Conservation (phyloP, 345 rosid species). For the Populus davidiana region DNA sequence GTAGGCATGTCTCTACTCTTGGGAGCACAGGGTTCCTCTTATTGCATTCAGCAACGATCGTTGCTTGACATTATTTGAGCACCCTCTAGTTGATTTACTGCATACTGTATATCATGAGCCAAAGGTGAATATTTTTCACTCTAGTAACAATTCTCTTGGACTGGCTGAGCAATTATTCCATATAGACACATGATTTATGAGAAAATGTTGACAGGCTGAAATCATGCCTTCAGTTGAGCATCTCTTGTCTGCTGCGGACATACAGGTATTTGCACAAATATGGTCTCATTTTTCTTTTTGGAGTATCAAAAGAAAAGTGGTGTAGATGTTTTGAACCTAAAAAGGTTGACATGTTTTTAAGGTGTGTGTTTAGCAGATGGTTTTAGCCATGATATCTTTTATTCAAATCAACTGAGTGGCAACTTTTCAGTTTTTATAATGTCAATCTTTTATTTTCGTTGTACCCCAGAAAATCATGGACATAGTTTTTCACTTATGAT, state of each 20-base stretch:
- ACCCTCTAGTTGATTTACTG: conserved; percentile 72
- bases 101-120: conserved; percentile 78
- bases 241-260: conserved; percentile 62
- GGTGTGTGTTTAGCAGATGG: neutral
- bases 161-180: conserved; percentile 9
- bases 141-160: conserved; percentile 7
- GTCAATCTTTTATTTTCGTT: neutral
- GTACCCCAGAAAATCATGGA: neutral
- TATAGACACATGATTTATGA: conserved; percentile 2
- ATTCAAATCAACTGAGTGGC: neutral
- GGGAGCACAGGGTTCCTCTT: conserved; percentile 82
- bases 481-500: neutral
- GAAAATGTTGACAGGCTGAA: conserved; percentile 62
- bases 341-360: neutral
- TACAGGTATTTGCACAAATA: conserved; percentile 59
- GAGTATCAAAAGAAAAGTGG: neutral
- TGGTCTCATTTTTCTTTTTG: conserved; percentile 10
- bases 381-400: neutral
- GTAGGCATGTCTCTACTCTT: conserved; percentile 75
- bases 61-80: conserved; percentile 79
- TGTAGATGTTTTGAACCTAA: neutral
- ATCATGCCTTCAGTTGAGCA: conserved; percentile 72
- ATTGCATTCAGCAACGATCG: conserved; percentile 78
- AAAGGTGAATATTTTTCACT: conserved; percentile 45
- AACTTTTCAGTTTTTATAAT: conserved; percentile 2